Base-by-base conservation (phyloP, 2,329 filamentous ascomycete species). In the Sclerotinia spermophila region DNA sequence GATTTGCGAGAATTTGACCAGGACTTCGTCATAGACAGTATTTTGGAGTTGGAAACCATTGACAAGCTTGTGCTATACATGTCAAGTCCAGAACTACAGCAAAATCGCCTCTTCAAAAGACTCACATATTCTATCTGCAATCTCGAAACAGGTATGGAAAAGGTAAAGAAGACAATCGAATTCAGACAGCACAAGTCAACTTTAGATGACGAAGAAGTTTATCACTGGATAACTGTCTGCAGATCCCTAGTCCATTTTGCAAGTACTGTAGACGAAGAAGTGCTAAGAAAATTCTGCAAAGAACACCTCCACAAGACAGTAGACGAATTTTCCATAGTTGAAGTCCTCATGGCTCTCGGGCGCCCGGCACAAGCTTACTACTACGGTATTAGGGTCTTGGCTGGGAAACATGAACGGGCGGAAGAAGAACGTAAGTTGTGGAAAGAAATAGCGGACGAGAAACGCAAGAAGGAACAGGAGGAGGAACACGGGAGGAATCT, bases 161-260 rank as follows among this genome's bases (percentile, higher is more conserved):
- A 69, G 11, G 42, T 69, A 2, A 65, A 69, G 45, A 69, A 53
- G 24, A 65, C 67, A 8, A 55, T 69, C 35, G 67, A 69, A 21
- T 69, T 65, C n/a, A 62, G 67, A 51, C 67, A 69, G 15, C 67
- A 69, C 27, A 40, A 44, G 13, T 69, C 67, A 24, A 62, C 60
- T 17, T 15, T 69, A 1, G 59, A 69, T 27, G 58, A 51, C 19
- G 67, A 65, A 21, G 67, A 69, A 38, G 35, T 69, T 2, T n/a
- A 51, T n/a, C 44, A 65, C 15, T 69, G 67, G 67, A 55, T 69
- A 7, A 53, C 58, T 5, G 48, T 69, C 2, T 69, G 67, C 24
- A 40, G 13, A 38, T 40, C 35, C 5, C 5, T 69, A 6, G 58
- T 69, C 30, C 3, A 35, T 27, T 45, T 59, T 15, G 55, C 51